phyloP scores from a whole-genome alignment of 2,329 filamentous ascomycete species.

The Remersonia thermophila region DNA sequence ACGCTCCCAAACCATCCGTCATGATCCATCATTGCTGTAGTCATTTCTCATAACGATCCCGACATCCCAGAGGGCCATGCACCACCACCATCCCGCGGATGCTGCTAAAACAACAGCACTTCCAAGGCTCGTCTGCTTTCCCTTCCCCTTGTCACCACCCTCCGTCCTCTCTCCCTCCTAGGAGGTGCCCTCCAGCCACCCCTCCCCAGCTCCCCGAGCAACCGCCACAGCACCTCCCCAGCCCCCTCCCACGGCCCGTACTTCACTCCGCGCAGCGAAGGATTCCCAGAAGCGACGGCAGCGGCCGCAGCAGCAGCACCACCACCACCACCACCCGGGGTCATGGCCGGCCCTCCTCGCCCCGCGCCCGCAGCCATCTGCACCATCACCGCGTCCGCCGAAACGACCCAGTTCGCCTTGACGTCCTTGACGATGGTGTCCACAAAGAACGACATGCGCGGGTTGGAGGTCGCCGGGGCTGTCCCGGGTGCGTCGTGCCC shows the following conservation, averaged over 20 bases:
- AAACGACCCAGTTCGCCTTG: conserved; percentile 13
- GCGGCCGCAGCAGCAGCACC: too few relatives aligned
- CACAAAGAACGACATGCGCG: conserved; percentile 10
- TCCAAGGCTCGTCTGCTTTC: too few relatives aligned
- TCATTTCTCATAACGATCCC: too few relatives aligned
- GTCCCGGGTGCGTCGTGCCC: not conserved
- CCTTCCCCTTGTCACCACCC: too few relatives aligned
- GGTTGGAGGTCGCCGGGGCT: not conserved
- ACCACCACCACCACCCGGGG: conserved; percentile 2
- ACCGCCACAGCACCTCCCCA: conserved; percentile 20
- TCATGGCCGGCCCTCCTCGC: conserved; percentile 1
- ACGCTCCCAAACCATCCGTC: too few relatives aligned
- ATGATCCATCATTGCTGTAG: too few relatives aligned
- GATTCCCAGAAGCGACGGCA: not conserved
- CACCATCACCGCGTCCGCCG: conserved; percentile 14
- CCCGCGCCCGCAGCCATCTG: conserved; percentile 11
- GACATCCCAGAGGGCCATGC: too few relatives aligned
- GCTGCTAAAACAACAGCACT: too few relatives aligned
- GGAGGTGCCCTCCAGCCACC: too few relatives aligned
- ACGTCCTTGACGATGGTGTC: conserved; percentile 12
- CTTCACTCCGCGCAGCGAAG: conserved; percentile 11
- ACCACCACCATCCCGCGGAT: too few relatives aligned
- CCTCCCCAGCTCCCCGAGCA: conserved; percentile 21
- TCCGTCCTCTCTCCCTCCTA: too few relatives aligned
- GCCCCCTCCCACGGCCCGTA: conserved; percentile 21